A percentile compares a stretch with the other conserved stretches of the same genome.
phyloP scores from a whole-genome alignment of 306 rosid genomes.

The Alnus rubra region DNA sequence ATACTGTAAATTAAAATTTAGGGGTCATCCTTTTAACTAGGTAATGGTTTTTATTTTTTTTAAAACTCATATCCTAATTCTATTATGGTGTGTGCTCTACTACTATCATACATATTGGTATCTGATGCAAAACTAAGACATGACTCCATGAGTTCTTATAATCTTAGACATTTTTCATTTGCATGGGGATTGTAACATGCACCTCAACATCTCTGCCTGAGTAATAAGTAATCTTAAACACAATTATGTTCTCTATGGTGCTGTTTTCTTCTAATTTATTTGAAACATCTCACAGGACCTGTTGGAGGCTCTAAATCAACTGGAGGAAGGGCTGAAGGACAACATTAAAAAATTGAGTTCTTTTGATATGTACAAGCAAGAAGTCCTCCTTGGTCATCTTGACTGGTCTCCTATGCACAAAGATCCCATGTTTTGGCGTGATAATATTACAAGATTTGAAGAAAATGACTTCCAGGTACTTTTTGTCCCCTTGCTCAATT shows the following conservation, averaged over 20 bases:
- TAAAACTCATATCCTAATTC: not conserved
- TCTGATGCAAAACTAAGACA: not conserved
- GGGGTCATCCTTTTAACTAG: not conserved
- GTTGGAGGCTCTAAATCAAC: constrained; percentile 80
- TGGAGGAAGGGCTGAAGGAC: constrained; percentile 87
- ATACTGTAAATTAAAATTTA: not conserved
- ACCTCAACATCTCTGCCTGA: not conserved
- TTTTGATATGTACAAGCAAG: constrained; percentile 92
- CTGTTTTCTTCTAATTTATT: constrained; percentile 18
- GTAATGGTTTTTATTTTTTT: not conserved
- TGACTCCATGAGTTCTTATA: not conserved
- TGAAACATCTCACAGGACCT: constrained; percentile 62
- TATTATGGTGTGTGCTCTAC: not conserved
- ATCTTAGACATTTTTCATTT: not conserved
- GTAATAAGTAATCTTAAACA: not conserved
- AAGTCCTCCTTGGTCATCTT: constrained; percentile 89
- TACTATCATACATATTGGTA: not conserved
- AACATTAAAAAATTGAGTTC: constrained; percentile 88
- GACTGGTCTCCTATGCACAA: constrained; percentile 99
- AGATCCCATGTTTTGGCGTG: constrained; percentile 91
- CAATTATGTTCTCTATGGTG: constrained; percentile 16
- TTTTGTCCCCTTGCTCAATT: not conserved
- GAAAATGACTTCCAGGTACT: constrained; percentile 95
- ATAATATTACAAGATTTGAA: constrained; percentile 75
- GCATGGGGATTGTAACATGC: not conserved